phyloP scores from a whole-genome alignment of 306 rosid species.

The Fragaria iinumae region DNA sequence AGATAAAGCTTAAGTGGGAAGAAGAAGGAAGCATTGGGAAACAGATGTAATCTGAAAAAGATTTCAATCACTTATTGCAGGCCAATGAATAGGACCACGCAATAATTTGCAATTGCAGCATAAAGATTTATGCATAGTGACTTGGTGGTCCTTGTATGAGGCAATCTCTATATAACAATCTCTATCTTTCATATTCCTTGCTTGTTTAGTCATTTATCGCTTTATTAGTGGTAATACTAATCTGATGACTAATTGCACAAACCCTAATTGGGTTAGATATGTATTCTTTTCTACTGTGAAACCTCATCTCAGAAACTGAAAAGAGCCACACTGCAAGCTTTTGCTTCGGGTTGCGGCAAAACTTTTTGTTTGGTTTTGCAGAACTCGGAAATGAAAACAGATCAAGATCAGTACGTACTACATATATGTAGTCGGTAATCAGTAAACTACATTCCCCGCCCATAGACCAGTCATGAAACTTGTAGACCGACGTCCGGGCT shows the following conservation, averaged over 20 bases:
- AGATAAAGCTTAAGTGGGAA: neutral
- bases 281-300: neutral
- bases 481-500: no score
- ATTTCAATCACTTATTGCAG: constrained; percentile 15
- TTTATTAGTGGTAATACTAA: neutral
- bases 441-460: no score
- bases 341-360: neutral
- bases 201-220: constrained; percentile 2
- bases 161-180: constrained; percentile 28
- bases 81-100: constrained; percentile 63
- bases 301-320: neutral
- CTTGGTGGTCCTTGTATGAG: constrained; percentile 17
- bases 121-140: constrained; percentile 44
- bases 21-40: constrained; percentile 7
- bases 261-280: neutral
- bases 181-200: constrained; percentile 38
- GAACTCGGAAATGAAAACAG: neutral
- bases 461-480: no score
- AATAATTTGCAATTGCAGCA: constrained; percentile 46
- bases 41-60: constrained; percentile 19
- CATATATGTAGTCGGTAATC: no score
- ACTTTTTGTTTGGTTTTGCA: neutral
- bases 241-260: neutral
- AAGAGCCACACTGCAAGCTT: neutral
- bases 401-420: neutral